These are phyloP conservation scores for Dioscorea zingiberensis DNA, from an alignment of 106 monocot genomes.

Conservation along the genomic window DNA sequence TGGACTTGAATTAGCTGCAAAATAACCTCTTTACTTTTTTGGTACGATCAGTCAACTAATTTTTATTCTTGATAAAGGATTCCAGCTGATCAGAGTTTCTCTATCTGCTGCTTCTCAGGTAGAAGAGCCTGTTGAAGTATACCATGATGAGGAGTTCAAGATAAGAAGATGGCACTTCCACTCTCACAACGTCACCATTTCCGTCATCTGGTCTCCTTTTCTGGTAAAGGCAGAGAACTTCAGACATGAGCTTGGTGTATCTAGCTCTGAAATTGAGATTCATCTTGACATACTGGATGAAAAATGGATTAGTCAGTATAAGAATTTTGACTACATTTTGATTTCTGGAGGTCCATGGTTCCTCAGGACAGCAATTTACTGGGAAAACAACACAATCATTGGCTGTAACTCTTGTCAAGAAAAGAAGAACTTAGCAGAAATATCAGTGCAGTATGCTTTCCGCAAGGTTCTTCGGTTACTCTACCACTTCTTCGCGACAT, in stretches of 20 bases:
- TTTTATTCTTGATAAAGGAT: not conserved
- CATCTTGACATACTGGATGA: slow-evolving; percentile 63
- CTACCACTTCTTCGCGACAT: slow-evolving; percentile 20
- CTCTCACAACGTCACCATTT: slow-evolving; percentile 64
- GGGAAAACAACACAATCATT: slow-evolving; percentile 40
- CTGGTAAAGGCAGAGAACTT: slow-evolving; percentile 63
- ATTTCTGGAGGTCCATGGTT: slow-evolving; percentile 80
- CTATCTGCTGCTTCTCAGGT: slow-evolving; percentile 23
- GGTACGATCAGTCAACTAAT: too few species aligned
- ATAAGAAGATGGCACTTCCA: slow-evolving; percentile 60
- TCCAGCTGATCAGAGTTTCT: not conserved
- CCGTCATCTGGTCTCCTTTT: slow-evolving; percentile 74
- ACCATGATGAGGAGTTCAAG: slow-evolving; percentile 54
- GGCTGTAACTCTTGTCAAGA: slow-evolving; percentile 70
- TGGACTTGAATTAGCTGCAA: too few species aligned
- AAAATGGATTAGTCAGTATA: slow-evolving; percentile 49
- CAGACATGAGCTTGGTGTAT: slow-evolving; percentile 48
- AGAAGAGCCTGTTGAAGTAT: slow-evolving; percentile 45
- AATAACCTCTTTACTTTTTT: too few species aligned
- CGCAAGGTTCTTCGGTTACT: slow-evolving; percentile 10
- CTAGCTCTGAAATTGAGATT: slow-evolving; percentile 43
- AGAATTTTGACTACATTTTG: slow-evolving; percentile 48
- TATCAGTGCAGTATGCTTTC: slow-evolving; percentile 24
- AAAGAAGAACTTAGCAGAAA: slow-evolving; percentile 25
- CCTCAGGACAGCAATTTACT: slow-evolving; percentile 64